Conservation (phyloP, 176 grass and related monocot genomes). For the Cenchrus purpureus region DNA sequence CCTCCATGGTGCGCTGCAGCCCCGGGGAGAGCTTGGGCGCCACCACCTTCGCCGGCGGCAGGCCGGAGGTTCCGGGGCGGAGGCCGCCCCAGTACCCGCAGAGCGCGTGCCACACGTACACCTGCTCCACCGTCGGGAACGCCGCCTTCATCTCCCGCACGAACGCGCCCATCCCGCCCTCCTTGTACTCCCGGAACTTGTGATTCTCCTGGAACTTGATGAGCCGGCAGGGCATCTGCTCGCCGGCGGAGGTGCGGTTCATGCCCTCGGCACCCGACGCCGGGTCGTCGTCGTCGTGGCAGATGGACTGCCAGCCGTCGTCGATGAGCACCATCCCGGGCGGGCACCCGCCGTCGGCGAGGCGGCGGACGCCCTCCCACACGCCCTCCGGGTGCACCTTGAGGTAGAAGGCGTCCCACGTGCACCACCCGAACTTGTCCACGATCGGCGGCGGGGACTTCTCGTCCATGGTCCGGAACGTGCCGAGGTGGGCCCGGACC, state of each 20-base stretch:
- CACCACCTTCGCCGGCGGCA: constrained; percentile 64
- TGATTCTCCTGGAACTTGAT: constrained; percentile 90
- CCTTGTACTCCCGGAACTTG: constrained; percentile 83
- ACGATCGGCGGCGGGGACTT: constrained; percentile 82
- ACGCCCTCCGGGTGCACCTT: constrained; percentile 77
- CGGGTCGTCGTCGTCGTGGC: constrained; percentile 79
- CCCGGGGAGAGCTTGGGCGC: constrained; percentile 66
- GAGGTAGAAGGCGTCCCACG: constrained; percentile 95
- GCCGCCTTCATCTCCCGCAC: constrained; percentile 72
- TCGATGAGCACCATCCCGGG: constrained; percentile 91
- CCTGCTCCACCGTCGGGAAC: constrained; percentile 77
- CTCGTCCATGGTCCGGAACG: constrained; percentile 80
- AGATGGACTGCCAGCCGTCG: constrained; percentile 97
- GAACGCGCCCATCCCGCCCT: constrained; percentile 73
- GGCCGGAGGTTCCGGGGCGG: constrained; percentile 46
- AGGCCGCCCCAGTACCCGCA: constrained; percentile 96
- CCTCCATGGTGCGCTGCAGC: constrained; percentile 76
- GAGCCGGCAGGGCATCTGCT: constrained; percentile 97
- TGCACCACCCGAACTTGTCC: constrained; percentile 97
- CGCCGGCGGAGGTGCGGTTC: constrained; percentile 78
- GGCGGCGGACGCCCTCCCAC: constrained; percentile 74
- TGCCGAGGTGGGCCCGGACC: constrained; percentile 64
- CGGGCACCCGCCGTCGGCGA: constrained; percentile 83
- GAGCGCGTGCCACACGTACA: constrained; percentile 95
- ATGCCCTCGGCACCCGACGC: constrained; percentile 57